Percentiles rank a stretch among this genome's conserved stretches.
Evolutionary conservation across 495 filamentous ascomycete genomes (phyloP).

Genomic region (Penicillium ochrochloron): DNA sequence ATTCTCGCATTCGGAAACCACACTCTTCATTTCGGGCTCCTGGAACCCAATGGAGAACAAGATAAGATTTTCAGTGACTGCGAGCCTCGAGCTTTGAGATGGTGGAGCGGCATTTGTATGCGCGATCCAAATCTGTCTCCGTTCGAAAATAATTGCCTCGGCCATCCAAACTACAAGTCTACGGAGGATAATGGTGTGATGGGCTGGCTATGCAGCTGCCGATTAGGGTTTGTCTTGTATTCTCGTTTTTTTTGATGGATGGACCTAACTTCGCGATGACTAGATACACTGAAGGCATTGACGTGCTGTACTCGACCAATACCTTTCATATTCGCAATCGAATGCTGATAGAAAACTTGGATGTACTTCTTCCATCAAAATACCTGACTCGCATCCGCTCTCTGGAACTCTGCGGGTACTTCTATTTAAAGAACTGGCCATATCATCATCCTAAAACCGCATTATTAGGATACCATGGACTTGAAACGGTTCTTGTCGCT

Average conservation of each 20-base stretch:
- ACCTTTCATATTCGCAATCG: neutral
- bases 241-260: neutral
- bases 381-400: constrained; percentile 1
- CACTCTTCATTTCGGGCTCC: neutral
- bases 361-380: neutral
- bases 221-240: neutral
- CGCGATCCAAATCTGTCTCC: neutral
- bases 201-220: neutral
- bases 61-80: neutral
- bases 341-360: neutral
- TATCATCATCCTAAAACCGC: neutral
- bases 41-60: neutral
- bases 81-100: neutral
- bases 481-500: neutral
- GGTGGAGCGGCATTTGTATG: neutral
- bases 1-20: neutral
- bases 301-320: neutral
- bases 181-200: neutral
- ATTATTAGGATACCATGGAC: neutral
- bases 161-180: neutral
- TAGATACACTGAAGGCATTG: neutral
- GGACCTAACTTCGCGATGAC: neutral
- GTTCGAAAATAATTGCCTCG: neutral
- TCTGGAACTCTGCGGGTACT: neutral
- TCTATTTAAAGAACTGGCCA: neutral